Conservation (phyloP, 352 stramenopile species). For the Phytophthora gonapodyides region DNA sequence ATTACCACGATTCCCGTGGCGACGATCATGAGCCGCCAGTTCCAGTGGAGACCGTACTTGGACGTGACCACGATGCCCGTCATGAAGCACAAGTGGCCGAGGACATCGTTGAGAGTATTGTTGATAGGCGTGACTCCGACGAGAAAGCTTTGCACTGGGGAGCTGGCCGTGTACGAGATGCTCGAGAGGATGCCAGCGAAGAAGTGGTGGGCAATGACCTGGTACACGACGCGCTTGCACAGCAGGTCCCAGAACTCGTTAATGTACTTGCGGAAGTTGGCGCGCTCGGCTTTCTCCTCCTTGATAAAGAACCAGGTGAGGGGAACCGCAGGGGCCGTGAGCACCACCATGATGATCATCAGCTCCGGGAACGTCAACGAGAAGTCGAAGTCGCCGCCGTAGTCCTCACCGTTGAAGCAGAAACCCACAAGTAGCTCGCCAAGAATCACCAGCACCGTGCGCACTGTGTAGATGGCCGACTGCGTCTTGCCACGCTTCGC, state of each 20-base stretch:
- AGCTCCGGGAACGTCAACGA: constrained; percentile 45
- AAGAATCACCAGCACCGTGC: constrained; percentile 42
- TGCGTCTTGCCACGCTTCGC: constrained; percentile 59
- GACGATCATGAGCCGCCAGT: constrained; percentile 48
- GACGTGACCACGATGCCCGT: constrained; percentile 38
- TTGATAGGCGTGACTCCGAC: constrained; percentile 46
- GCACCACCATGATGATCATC: constrained; percentile 51
- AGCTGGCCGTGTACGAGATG: constrained; percentile 45
- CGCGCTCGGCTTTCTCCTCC: constrained; percentile 37
- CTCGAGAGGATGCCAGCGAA: constrained; percentile 46
- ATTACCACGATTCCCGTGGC: constrained; percentile 36
- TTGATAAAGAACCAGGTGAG: constrained; percentile 50
- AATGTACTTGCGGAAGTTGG: constrained; percentile 43
- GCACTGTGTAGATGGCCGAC: constrained; percentile 42
- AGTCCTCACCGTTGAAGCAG: constrained; percentile 59
- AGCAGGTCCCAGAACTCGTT: constrained; percentile 48
- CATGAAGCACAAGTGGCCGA: constrained; percentile 42
- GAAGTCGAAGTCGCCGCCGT: constrained; percentile 53
- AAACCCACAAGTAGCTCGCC: constrained; percentile 50
- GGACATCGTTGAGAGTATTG: constrained; percentile 41
- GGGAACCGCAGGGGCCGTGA: constrained; percentile 29
- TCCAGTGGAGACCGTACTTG: constrained; percentile 54
- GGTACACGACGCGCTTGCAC: constrained; percentile 51
- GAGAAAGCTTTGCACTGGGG: constrained; percentile 42
- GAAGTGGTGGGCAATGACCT: constrained; percentile 56